Evolutionary conservation across 768 basidiomycete genomes (phyloP).

Genomic region (Suillus americanus): DNA sequence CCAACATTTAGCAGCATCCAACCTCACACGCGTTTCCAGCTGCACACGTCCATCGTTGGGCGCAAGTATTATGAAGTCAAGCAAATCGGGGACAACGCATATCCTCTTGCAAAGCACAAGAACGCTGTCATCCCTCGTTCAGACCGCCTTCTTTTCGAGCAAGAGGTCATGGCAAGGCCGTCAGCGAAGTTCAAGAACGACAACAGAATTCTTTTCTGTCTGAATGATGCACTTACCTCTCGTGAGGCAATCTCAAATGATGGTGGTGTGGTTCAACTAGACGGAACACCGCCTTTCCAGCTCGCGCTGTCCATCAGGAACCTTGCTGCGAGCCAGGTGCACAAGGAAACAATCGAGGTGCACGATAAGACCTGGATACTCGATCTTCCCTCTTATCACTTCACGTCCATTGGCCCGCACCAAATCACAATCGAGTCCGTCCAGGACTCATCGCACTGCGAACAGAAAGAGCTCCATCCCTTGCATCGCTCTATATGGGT

Average conservation of each 20-base stretch:
- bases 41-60: constrained; percentile 75
- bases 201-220: constrained; percentile 70
- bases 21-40: constrained; percentile 73
- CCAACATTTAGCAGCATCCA: constrained; percentile 86
- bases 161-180: constrained; percentile 80
- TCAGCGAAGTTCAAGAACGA: constrained; percentile 74
- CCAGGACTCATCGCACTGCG: constrained; percentile 79
- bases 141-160: constrained; percentile 76
- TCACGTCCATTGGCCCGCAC: constrained; percentile 81
- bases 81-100: constrained; percentile 83
- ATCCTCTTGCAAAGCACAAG: constrained; percentile 71
- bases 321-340: constrained; percentile 66
- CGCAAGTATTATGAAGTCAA: constrained; percentile 89
- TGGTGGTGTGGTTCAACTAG: constrained; percentile 60
- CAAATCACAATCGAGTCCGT: constrained; percentile 76
- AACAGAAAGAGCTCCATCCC: constrained; percentile 66
- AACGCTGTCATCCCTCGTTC: constrained; percentile 63
- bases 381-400: constrained; percentile 65
- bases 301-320: constrained; percentile 75
- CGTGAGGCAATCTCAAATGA: constrained; percentile 53
- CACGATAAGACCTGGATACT: constrained; percentile 63
- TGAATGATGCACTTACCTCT: constrained; percentile 64
- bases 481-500: constrained; percentile 68
- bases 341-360: constrained; percentile 55
- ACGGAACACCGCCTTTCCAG: constrained; percentile 86